These are phyloP conservation scores for Dissophora globulifera DNA, from an alignment of 192 early-diverging fungal species.

Conservation along the genomic window DNA sequence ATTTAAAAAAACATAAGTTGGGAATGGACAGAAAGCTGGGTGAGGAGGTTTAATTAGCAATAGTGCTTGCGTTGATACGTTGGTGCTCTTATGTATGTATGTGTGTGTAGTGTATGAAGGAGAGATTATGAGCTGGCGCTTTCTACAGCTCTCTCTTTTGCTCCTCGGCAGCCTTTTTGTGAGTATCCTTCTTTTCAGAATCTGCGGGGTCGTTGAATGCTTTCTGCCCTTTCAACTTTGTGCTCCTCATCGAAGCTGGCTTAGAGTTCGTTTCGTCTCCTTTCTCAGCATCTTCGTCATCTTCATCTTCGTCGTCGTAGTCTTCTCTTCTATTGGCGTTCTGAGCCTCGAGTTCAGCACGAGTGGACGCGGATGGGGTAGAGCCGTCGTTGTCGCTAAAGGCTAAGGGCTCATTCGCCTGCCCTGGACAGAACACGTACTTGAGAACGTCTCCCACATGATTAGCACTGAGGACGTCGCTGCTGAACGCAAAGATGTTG, in stretches of 20 bases:
- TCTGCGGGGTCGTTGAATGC: background rate
- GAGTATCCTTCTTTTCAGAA: background rate
- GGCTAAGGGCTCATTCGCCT: background rate
- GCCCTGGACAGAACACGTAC: conserved; percentile 24
- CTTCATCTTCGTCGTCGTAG: background rate
- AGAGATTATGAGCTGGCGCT: too few species aligned
- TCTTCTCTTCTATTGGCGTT: background rate
- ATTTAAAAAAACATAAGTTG: too few species aligned
- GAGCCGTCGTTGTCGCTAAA: background rate
- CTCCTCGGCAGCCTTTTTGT: background rate
- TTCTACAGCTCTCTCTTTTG: background rate
- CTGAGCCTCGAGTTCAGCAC: background rate
- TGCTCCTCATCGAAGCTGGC: too few species aligned
- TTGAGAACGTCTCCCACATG: conserved; percentile 20
- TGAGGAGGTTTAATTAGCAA: too few species aligned
- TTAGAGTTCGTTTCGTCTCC: too few species aligned
- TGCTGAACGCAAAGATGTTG: conserved; percentile 34
- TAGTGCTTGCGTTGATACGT: too few species aligned
- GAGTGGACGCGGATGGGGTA: background rate
- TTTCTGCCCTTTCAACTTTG: background rate
- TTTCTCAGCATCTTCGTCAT: conserved; percentile 2
- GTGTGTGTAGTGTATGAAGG: too few species aligned
- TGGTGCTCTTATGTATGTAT: too few species aligned
- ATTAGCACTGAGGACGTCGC: conserved; percentile 15
- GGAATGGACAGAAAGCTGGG: too few species aligned